Percentiles rank a stretch among this genome's conserved stretches.
These are phyloP conservation scores for Ambrosiella cleistominuta DNA, from an alignment of 2,329 filamentous ascomycete species.

Conservation along the genomic window DNA sequence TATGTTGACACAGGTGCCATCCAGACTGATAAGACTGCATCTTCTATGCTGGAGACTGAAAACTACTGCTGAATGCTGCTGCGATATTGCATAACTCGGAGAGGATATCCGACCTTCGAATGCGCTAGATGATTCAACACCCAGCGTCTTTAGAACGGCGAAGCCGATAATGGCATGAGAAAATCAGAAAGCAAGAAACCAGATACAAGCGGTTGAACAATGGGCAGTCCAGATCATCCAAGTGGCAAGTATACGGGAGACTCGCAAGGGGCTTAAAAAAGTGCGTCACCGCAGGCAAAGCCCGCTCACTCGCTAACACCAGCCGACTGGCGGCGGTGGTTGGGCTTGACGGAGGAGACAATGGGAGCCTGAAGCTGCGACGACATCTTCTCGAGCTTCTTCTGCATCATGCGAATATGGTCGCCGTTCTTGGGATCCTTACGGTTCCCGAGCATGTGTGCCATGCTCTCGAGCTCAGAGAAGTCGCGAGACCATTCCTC, in stretches of 20 bases:
- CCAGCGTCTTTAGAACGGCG: background rate
- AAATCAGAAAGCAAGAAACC: background rate
- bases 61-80: background rate
- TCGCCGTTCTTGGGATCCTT: slow-evolving; percentile 35
- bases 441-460: slow-evolving; percentile 31
- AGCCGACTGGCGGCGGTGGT: slow-evolving; percentile 13
- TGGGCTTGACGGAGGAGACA: slow-evolving; percentile 15
- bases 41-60: background rate
- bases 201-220: background rate
- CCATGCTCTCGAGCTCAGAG: slow-evolving; percentile 42
- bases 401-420: slow-evolving; percentile 33
- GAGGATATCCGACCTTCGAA: background rate
- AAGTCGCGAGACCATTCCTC: slow-evolving; percentile 43
- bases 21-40: background rate
- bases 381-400: slow-evolving; percentile 32
- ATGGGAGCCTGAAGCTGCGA: slow-evolving; percentile 24
- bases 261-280: slow-evolving; percentile 4
- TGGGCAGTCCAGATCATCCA: background rate
- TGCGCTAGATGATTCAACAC: background rate
- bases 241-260: background rate
- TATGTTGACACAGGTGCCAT: background rate
- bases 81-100: background rate
- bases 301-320: background rate
- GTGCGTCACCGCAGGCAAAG: background rate
- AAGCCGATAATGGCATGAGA: background rate